Evolutionary conservation across 2,329 filamentous ascomycete genomes (phyloP).

Genomic region (Chrysosphaeria jannelii): DNA sequence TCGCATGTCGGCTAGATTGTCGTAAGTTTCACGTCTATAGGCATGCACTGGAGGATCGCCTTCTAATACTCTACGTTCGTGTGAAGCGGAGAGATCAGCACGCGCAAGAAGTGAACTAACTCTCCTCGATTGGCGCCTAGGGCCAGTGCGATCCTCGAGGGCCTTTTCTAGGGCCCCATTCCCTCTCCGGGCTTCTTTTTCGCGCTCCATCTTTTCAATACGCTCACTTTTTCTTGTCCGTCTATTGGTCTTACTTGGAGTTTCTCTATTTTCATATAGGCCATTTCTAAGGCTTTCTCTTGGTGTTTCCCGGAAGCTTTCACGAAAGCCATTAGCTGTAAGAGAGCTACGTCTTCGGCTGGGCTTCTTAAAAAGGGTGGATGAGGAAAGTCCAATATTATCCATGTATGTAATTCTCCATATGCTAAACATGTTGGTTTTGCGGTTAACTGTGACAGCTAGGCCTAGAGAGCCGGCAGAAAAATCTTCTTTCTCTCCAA

Average conservation of each 20-base stretch:
- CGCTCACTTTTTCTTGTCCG: slow-evolving; percentile 15
- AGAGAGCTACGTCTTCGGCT: too few relatives aligned
- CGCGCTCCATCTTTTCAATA: neutral
- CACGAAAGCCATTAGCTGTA: too few relatives aligned
- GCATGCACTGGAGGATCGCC: too few relatives aligned
- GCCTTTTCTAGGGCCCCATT: slow-evolving; percentile 25
- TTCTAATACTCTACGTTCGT: too few relatives aligned
- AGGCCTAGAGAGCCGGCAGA: slow-evolving; percentile 25
- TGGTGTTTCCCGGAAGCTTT: too few relatives aligned
- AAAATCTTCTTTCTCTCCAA: slow-evolving; percentile 13
- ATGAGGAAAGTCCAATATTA: too few relatives aligned
- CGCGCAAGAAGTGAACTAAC: slow-evolving; percentile 78
- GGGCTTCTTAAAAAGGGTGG: too few relatives aligned
- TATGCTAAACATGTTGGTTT: slow-evolving; percentile 48
- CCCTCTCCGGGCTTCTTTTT: too few relatives aligned
- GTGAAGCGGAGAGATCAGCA: slow-evolving; percentile 59
- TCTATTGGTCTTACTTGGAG: slow-evolving; percentile 19
- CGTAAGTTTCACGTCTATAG: too few relatives aligned
- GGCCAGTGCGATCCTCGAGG: slow-evolving; percentile 40
- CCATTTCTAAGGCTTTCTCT: slow-evolving; percentile 70
- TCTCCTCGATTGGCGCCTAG: slow-evolving; percentile 35
- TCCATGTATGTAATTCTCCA: slow-evolving; percentile 73
- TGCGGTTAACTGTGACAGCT: slow-evolving; percentile 53
- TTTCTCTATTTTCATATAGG: slow-evolving; percentile 20
- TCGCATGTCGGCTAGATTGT: too few relatives aligned